phyloP scores from a whole-genome alignment of 2,329 filamentous ascomycete genomes.

The Cordyceps farinosa region DNA sequence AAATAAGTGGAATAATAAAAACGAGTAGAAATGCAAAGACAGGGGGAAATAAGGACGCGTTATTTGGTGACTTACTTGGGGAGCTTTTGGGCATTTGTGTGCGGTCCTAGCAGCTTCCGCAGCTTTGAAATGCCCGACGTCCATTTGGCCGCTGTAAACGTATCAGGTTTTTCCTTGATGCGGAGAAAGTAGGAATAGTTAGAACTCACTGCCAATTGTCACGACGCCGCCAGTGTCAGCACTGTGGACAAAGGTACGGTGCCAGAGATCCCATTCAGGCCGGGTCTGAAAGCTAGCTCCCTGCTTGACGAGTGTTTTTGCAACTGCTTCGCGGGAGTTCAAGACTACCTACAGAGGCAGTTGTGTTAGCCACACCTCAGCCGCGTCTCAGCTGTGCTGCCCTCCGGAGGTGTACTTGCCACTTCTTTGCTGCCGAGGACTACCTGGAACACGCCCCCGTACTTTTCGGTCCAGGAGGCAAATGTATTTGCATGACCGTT shows the following conservation, averaged over 20 bases:
- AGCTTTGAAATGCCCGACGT: neutral
- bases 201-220: constrained; percentile 2
- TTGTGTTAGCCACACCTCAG: neutral
- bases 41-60: neutral
- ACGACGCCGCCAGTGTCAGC: neutral
- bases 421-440: neutral
- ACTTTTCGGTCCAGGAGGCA: neutral
- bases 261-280: neutral
- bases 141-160: neutral
- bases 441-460: neutral
- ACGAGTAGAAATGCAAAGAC: neutral
- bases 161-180: neutral
- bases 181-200: too few relatives aligned
- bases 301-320: constrained; percentile 1
- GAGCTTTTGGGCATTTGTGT: constrained; percentile 3
- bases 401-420: neutral
- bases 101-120: neutral
- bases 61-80: neutral
- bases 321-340: neutral
- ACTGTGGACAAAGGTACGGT: neutral
- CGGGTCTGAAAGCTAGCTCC: neutral
- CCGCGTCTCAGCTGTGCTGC: neutral
- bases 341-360: neutral
- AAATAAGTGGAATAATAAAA: too few relatives aligned
- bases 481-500: neutral